Conservation (phyloP, 495 filamentous ascomycete species). For the Coniosporium apollinis region DNA sequence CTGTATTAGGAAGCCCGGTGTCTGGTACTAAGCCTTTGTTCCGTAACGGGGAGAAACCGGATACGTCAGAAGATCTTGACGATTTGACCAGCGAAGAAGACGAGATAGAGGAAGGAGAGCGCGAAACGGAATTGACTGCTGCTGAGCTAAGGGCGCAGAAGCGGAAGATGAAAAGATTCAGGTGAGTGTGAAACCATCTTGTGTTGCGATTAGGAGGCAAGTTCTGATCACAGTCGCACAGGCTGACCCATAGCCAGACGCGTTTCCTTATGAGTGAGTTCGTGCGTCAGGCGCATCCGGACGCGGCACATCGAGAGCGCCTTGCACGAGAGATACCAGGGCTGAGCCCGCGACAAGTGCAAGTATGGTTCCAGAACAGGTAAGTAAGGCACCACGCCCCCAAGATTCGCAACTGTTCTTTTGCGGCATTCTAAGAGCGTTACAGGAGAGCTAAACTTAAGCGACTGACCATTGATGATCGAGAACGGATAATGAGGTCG, state of each 20-base stretch:
- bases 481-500: slow-evolving; percentile 87
- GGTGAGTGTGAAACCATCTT: slow-evolving; percentile 35
- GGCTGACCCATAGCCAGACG: slow-evolving; percentile 92
- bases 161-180: slow-evolving; percentile 89
- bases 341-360: slow-evolving; percentile 81
- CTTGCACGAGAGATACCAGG: slow-evolving; percentile 86
- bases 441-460: slow-evolving; percentile 85
- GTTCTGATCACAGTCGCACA: slow-evolving; percentile 24
- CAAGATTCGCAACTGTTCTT: too few species aligned
- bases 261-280: slow-evolving; percentile 96
- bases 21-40: slow-evolving; percentile 20
- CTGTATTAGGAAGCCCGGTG: slow-evolving; percentile 23
- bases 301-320: slow-evolving; percentile 81
- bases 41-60: slow-evolving; percentile 10
- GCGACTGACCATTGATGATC: slow-evolving; percentile 80
- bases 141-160: slow-evolving; percentile 62
- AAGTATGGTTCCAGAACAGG: slow-evolving; percentile 99
- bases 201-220: slow-evolving; percentile 1
- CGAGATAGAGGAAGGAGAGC: slow-evolving; percentile 36
- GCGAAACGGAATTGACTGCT: slow-evolving; percentile 41
- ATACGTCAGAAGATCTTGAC: slow-evolving; percentile 17
- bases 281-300: slow-evolving; percentile 84
- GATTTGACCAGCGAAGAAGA: slow-evolving; percentile 25
- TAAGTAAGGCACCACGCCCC: slow-evolving; percentile 30
- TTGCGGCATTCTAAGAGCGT: too few species aligned